Evolutionary conservation across 257 asterid species (phyloP).

Genomic region (Solanum pinnatisectum): DNA sequence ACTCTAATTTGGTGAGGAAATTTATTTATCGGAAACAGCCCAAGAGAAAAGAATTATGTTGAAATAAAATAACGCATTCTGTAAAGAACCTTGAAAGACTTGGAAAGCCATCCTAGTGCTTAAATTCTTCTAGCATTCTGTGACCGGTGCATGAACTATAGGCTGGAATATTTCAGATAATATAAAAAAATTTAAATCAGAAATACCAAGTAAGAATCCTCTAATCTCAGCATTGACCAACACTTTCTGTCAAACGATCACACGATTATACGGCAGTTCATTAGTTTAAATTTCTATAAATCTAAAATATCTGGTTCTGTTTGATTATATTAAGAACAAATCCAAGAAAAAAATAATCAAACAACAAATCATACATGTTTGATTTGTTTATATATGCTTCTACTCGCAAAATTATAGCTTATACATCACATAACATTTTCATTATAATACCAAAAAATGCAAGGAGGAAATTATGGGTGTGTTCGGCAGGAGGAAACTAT

Average conservation of each 20-base stretch:
- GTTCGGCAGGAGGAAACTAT: too few species aligned
- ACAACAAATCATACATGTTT: neutral
- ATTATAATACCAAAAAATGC: too few species aligned
- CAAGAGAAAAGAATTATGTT: neutral
- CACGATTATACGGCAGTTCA: neutral
- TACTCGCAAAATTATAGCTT: neutral
- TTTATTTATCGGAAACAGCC: neutral
- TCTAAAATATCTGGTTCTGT: neutral
- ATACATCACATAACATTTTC: too few species aligned
- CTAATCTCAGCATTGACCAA: neutral
- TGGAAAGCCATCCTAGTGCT: too few species aligned
- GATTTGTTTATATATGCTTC: neutral
- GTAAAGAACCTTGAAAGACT: too few species aligned
- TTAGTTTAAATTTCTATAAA: too few species aligned
- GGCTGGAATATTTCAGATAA: too few species aligned
- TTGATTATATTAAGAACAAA: neutral
- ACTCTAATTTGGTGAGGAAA: neutral
- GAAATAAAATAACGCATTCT: neutral
- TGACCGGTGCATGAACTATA: too few species aligned
- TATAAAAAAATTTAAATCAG: too few species aligned
- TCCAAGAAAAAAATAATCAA: neutral
- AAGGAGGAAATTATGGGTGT: neutral
- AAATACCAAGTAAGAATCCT: too few species aligned
- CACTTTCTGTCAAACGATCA: too few species aligned
- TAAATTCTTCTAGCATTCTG: neutral